Evolutionary conservation across 495 filamentous ascomycete species (phyloP).

Genomic region (Astrothelium macrocarpum): DNA sequence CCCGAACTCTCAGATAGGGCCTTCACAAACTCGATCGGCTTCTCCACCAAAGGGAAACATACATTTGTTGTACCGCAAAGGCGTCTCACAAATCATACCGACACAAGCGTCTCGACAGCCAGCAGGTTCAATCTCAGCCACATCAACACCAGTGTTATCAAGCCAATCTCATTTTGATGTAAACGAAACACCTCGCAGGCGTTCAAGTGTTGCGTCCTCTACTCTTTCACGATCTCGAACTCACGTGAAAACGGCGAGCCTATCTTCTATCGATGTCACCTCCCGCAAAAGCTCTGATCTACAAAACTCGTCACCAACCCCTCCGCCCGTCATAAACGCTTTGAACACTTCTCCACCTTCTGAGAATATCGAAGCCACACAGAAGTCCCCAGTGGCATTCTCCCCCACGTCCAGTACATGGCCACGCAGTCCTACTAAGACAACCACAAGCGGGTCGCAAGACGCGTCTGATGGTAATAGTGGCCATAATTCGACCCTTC

Average conservation of each 20-base stretch:
- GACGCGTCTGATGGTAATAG: conserved; percentile 15
- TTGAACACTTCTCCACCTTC: conserved; percentile 27
- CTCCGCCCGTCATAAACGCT: conserved; percentile 8
- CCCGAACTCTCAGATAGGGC: conserved; percentile 6
- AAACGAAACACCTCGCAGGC: conserved; percentile 12
- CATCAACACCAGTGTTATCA: conserved; percentile 2
- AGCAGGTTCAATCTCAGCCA: background rate
- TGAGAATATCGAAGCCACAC: background rate
- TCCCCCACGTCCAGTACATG: background rate
- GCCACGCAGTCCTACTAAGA: conserved; percentile 42
- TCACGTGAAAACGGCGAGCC: conserved; percentile 23
- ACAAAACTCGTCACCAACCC: background rate
- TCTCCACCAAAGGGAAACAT: conserved; percentile 33
- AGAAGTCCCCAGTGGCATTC: background rate
- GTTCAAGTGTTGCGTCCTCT: conserved; percentile 16
- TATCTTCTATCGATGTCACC: conserved; percentile 24
- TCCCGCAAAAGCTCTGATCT: conserved; percentile 2
- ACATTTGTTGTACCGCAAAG: conserved; percentile 35
- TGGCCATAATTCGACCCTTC: background rate
- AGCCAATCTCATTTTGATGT: conserved; percentile 5
- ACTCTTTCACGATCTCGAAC: background rate
- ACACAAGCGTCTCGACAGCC: conserved; percentile 11
- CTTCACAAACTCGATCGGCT: conserved; percentile 19
- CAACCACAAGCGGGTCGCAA: conserved; percentile 33
- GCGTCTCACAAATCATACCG: conserved; percentile 31